These are phyloP conservation scores for Podospora anserina DNA, from an alignment of 495 filamentous ascomycete genomes.

Conservation along the genomic window DNA sequence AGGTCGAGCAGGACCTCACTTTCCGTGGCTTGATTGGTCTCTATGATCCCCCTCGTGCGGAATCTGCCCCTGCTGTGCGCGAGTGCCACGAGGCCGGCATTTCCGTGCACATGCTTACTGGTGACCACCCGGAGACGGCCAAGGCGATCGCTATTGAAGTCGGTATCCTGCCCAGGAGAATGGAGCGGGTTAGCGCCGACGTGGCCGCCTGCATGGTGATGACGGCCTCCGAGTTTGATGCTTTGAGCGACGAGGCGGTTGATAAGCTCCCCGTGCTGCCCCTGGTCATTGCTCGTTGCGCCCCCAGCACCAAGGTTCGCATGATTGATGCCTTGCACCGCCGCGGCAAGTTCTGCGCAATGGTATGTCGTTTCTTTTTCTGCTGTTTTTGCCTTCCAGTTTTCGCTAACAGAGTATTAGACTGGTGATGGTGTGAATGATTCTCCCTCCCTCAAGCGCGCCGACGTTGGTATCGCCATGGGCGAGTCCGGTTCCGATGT, in stretches of 20 bases:
- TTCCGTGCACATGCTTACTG: slow-evolving; percentile 78
- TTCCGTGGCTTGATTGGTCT: slow-evolving; percentile 66
- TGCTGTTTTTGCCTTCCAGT: background rate
- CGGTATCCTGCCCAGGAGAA: slow-evolving; percentile 62
- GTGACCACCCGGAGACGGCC: slow-evolving; percentile 72
- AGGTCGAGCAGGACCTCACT: slow-evolving; percentile 55
- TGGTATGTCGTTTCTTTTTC: slow-evolving; percentile 35
- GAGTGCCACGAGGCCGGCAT: slow-evolving; percentile 70
- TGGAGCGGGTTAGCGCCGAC: slow-evolving; percentile 51
- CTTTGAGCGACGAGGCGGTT: slow-evolving; percentile 54
- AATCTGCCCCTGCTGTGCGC: slow-evolving; percentile 62
- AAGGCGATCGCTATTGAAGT: slow-evolving; percentile 73
- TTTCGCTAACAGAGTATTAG: slow-evolving; percentile 12
- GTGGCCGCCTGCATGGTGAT: slow-evolving; percentile 56
- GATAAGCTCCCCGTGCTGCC: slow-evolving; percentile 57
- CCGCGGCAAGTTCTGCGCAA: slow-evolving; percentile 54
- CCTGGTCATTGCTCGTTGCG: slow-evolving; percentile 62
- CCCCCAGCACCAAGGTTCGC: slow-evolving; percentile 61
- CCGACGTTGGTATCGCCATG: slow-evolving; percentile 86
- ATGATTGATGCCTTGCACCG: slow-evolving; percentile 69
- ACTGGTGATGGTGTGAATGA: slow-evolving; percentile 84
- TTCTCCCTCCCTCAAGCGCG: slow-evolving; percentile 68
- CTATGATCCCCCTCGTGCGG: slow-evolving; percentile 69
- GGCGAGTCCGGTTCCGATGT: slow-evolving; percentile 80
- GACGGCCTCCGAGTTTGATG: slow-evolving; percentile 62